Evolutionary conservation across 192 early-diverging fungal genomes (phyloP).

Genomic region (Nowakowskiella sp.): DNA sequence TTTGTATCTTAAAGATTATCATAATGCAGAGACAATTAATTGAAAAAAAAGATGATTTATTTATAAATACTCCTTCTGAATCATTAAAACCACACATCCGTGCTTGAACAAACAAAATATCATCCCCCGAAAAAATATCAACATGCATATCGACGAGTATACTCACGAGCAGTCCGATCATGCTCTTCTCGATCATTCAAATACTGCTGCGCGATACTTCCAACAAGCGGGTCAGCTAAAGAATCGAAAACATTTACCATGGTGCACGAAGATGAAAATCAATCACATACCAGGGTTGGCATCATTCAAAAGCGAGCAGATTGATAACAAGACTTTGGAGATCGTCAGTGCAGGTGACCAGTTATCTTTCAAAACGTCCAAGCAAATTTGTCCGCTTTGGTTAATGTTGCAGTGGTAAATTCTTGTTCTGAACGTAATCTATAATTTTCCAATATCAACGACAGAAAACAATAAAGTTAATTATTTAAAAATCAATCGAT

Average conservation of each 20-base stretch:
- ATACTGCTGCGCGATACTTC: slow-evolving; percentile 84
- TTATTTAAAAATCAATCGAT: neutral
- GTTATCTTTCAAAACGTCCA: slow-evolving; percentile 95
- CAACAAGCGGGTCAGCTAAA: slow-evolving; percentile 83
- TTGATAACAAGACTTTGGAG: slow-evolving; percentile 90
- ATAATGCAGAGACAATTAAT: no score
- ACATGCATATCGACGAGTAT: slow-evolving; percentile 73
- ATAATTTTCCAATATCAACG: neutral
- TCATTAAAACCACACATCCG: no score
- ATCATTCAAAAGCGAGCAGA: slow-evolving; percentile 89
- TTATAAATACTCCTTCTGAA: no score
- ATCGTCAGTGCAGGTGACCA: slow-evolving; percentile 95
- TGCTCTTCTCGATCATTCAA: slow-evolving; percentile 77
- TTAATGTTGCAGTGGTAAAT: slow-evolving; percentile 99
- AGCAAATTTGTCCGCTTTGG: slow-evolving; percentile 80
- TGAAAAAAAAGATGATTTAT: no score
- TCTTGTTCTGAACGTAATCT: slow-evolving; percentile 82
- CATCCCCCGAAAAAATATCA: no score
- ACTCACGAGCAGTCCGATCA: slow-evolving; percentile 81
- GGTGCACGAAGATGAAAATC: neutral
- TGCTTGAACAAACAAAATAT: no score
- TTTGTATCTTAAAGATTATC: no score
- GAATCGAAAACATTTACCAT: slow-evolving; percentile 9
- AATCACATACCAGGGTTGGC: slow-evolving; percentile 74
- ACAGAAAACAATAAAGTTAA: slow-evolving; percentile 9